These are phyloP conservation scores for Aspergillus vadensis DNA, from an alignment of 2,329 filamentous ascomycete genomes.

Conservation along the genomic window DNA sequence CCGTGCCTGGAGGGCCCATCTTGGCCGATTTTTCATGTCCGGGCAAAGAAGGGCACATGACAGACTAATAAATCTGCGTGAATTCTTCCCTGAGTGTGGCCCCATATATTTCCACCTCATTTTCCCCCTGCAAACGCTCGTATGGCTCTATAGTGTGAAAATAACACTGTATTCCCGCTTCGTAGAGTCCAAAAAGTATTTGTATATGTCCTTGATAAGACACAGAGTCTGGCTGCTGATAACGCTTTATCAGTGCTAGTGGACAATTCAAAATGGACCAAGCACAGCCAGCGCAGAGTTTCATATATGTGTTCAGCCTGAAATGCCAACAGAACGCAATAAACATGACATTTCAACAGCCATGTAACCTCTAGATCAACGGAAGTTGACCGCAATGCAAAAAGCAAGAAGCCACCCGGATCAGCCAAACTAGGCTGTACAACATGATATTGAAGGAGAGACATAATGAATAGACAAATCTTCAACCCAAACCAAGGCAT, in stretches of 20 bases:
- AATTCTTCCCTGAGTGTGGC: no score
- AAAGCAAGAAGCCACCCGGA: not conserved
- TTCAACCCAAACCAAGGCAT: not conserved
- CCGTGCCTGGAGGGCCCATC: no score
- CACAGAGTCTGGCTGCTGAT: not conserved
- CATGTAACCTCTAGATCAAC: conserved; percentile 1
- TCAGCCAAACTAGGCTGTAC: conserved; percentile 11
- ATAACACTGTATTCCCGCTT: no score
- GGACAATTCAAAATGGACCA: not conserved
- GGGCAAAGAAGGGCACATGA: no score
- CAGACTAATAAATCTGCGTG: no score
- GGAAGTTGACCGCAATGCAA: conserved; percentile 2
- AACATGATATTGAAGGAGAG: not conserved
- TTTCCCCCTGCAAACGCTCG: no score
- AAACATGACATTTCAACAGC: not conserved
- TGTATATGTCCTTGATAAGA: no score
- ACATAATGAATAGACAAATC: conserved; percentile 4
- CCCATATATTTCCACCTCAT: no score
- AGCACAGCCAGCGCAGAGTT: not conserved
- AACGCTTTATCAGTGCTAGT: not conserved
- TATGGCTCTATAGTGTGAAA: no score
- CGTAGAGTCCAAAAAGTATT: no score
- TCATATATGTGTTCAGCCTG: not conserved
- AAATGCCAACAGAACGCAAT: not conserved
- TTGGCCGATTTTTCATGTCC: no score